Percentiles rank a stretch among this genome's conserved stretches.
These are phyloP conservation scores for Calocybe cyanea DNA, from an alignment of 768 basidiomycete species.

Conservation along the genomic window DNA sequence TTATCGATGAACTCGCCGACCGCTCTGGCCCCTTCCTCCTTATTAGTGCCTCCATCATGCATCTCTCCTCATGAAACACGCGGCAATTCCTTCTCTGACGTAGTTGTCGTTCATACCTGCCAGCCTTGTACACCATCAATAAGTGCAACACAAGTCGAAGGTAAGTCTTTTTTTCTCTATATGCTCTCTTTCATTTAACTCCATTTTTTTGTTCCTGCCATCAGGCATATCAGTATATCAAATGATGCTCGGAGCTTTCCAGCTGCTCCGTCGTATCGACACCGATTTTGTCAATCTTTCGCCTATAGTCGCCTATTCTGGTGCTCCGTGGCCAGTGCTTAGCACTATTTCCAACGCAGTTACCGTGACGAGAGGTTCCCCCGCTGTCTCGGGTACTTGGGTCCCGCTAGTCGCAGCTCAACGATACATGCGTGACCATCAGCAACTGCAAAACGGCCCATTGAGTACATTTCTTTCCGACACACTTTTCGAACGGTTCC, in stretches of 20 bases:
- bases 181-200: neutral
- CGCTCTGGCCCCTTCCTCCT: constrained; percentile 26
- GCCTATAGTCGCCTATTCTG: constrained; percentile 46
- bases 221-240: constrained; percentile 77
- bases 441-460: constrained; percentile 32
- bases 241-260: constrained; percentile 51
- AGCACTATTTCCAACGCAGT: constrained; percentile 43
- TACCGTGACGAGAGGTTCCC: constrained; percentile 48
- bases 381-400: constrained; percentile 61
- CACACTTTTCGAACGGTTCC: constrained; percentile 59
- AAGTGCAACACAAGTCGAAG: constrained; percentile 67
- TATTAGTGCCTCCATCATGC: constrained; percentile 27
- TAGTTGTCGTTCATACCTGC: constrained; percentile 60
- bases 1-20: constrained; percentile 36
- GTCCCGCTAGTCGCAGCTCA: constrained; percentile 59
- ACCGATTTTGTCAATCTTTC: constrained; percentile 77
- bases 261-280: constrained; percentile 69
- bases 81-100: constrained; percentile 27
- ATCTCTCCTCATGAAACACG: constrained; percentile 39
- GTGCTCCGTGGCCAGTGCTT: constrained; percentile 33
- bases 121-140: constrained; percentile 60
- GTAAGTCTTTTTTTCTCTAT: constrained; percentile 30
- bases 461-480: constrained; percentile 61
- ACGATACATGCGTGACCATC: constrained; percentile 45
- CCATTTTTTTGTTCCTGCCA: constrained; percentile 7